Base-by-base conservation (phyloP, 352 stramenopile genomes). In the Phytopythium oedochilum region DNA sequence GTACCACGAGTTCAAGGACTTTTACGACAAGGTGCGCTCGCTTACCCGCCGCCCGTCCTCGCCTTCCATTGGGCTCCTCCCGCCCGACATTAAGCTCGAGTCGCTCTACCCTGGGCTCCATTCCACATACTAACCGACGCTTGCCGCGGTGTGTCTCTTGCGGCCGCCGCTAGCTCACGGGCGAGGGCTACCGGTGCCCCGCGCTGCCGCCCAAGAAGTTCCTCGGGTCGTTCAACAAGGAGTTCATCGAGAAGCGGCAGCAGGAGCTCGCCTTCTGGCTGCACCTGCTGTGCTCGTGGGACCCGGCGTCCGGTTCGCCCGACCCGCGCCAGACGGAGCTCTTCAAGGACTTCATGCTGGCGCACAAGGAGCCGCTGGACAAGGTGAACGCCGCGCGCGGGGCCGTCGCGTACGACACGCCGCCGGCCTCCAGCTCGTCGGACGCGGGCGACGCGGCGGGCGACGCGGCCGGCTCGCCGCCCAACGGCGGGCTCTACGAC, bases 1-100 rank as follows among this genome's bases (percentile, higher is more conserved):
- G 29, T 94, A 94, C 68, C 84, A 94, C 64, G 81, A 94, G 55
- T 94, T 94, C 56, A 94, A 94, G 59, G 84, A 94, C 59, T 88
- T 94, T 42, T 71, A 89, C 71, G 84, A 94, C 67, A 86, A 83
- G 67, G 83, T 94, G 66, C 45, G 63, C 10, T 1, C 6, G 34
- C n/a, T n/a, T n/a, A n/a, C 34, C 6, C 15, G 6, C 15, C 34
- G 5, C 29, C 29, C 29, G 29, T 32, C 29, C 29, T 32, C 29
- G n/a, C 9, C 29, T 32, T 32, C 5, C 9, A 32, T 32, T 9
- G 5, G 5, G 15, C 5, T 42, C 17, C 5, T 22, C 2, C 35
- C 20, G 20, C 22, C 3, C 6, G 35, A 42, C 35, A 42, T 6
- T 42, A 22, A 42, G 15, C 35, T 5, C 4, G 22, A 42, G 5